Percentiles rank a stretch among this genome's conserved stretches.
Conservation (phyloP, 2,329 filamentous ascomycete genomes). For the Penicillium sp. region DNA sequence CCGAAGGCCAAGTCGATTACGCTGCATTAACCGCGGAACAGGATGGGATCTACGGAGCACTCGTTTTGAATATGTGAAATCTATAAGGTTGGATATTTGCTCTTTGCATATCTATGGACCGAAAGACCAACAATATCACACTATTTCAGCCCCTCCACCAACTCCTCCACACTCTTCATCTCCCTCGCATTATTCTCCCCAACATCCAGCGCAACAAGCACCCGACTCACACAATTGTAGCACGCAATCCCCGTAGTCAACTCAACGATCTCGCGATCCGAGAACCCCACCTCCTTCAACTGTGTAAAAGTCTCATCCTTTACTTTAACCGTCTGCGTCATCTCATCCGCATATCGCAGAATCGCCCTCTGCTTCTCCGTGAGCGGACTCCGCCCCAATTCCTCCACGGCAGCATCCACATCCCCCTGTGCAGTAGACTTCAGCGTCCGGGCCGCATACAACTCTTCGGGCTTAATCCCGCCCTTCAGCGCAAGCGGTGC, state of each 20-base stretch:
- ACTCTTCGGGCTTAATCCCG: slow-evolving; percentile 36
- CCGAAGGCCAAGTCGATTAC: slow-evolving; percentile 33
- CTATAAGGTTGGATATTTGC: neutral
- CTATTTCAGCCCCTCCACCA: slow-evolving; percentile 54
- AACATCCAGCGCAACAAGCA: slow-evolving; percentile 80
- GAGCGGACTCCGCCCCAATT: slow-evolving; percentile 47
- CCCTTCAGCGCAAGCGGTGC: slow-evolving; percentile 64
- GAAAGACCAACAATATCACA: neutral
- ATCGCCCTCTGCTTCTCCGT: slow-evolving; percentile 69
- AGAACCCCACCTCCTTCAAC: slow-evolving; percentile 64
- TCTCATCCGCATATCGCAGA: slow-evolving; percentile 77
- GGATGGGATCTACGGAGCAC: neutral
- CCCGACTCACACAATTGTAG: slow-evolving; percentile 87
- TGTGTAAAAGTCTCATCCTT: slow-evolving; percentile 68
- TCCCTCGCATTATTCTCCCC: slow-evolving; percentile 54
- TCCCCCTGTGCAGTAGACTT: slow-evolving; percentile 52
- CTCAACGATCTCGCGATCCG: slow-evolving; percentile 78
- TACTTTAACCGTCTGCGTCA: slow-evolving; percentile 76
- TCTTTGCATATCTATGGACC: neutral
- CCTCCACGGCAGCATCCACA: slow-evolving; percentile 45
- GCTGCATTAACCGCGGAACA: neutral
- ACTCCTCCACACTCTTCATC: slow-evolving; percentile 70
- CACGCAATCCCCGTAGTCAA: slow-evolving; percentile 82
- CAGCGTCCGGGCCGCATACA: slow-evolving; percentile 61
- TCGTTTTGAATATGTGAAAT: neutral